Evolutionary conservation across 768 basidiomycete genomes (phyloP), one percentile per base, ranked within the genome.

Genomic region (Calocybe indica): DNA sequence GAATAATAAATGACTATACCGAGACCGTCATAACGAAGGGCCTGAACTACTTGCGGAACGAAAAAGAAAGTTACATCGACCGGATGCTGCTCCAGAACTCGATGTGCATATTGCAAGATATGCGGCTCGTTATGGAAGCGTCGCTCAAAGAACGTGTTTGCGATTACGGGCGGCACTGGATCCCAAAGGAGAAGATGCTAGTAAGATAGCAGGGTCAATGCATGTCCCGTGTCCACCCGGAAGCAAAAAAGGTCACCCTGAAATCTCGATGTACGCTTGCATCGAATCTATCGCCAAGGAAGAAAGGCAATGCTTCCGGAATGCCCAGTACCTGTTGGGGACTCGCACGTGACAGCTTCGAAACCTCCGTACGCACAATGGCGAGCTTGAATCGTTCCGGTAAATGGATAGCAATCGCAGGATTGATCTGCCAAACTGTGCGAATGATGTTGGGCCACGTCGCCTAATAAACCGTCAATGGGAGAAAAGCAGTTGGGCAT

Each of bases 51-150:
- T 74, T 99, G 96, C 1, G 96, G 96, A 31, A 99, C 93, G 60
- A 95, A 99, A 73, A 98, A 99, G 76, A 99, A 99, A 0, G 95
- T 95, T 44, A 97, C 61, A 10, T 91, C 85, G 7, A 98, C 91
- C 0, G 93, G 89, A 60, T 98, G 93, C 62, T 95, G 89, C 61
- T 92, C 92, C 37, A 99, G 69, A 1, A 94, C 93, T 37, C 94
- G 79, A 67, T 98, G 92, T 0, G 94, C 94, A 61, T 97, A 98
- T 83, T 99, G 96, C 14, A 98, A 69, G 33, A 96, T 66, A 33
- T 90, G 63, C 0, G 95, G 87, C 58, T 98, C 85, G 56, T 80
- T 89, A 52, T 82, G 76, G 63, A 85, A 94, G 46, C 82, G 80
- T 29, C 80, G 82, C 62, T 93, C 90, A 62, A 97, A 96, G 60